A percentile compares a stretch with the other conserved stretches of the same genome.
Conservation (phyloP, 345 rosid genomes). For the Citrus cavaleriei region DNA sequence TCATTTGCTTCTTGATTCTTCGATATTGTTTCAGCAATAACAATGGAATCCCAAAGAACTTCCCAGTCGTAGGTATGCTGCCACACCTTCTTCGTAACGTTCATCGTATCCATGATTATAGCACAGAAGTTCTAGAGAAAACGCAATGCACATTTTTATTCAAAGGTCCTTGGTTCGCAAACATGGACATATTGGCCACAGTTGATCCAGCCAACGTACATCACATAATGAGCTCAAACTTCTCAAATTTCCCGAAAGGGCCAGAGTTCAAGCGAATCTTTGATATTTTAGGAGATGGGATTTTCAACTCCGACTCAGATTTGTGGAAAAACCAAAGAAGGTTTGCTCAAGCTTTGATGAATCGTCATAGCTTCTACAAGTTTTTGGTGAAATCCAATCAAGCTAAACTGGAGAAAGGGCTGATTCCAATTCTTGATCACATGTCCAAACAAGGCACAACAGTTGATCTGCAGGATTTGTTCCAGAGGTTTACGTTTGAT, state of each 20-base stretch:
- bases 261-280: constrained; percentile 43
- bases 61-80: constrained; percentile 59
- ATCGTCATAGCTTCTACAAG: constrained; percentile 18
- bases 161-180: constrained; percentile 36
- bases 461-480: constrained; percentile 36
- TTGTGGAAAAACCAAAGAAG: constrained; percentile 30
- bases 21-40: not conserved
- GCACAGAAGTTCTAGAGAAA: constrained; percentile 23
- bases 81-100: constrained; percentile 32
- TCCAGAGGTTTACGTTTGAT: constrained; percentile 46
- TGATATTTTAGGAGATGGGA: constrained; percentile 50
- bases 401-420: constrained; percentile 23
- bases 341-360: constrained; percentile 23
- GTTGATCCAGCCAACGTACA: constrained; percentile 56
- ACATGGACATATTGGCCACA: constrained; percentile 33
- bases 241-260: constrained; percentile 58
- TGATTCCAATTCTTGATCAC: constrained; percentile 35
- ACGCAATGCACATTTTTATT: constrained; percentile 24
- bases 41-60: constrained; percentile 18
- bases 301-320: constrained; percentile 34
- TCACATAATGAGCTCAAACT: constrained; percentile 53
- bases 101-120: constrained; percentile 31
- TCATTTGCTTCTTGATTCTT: not conserved
- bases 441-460: constrained; percentile 13
- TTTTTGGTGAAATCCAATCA: constrained; percentile 23